Evolutionary conservation across 108 stramenopile species (phyloP).

Genomic region (Skeletonema potamos): DNA sequence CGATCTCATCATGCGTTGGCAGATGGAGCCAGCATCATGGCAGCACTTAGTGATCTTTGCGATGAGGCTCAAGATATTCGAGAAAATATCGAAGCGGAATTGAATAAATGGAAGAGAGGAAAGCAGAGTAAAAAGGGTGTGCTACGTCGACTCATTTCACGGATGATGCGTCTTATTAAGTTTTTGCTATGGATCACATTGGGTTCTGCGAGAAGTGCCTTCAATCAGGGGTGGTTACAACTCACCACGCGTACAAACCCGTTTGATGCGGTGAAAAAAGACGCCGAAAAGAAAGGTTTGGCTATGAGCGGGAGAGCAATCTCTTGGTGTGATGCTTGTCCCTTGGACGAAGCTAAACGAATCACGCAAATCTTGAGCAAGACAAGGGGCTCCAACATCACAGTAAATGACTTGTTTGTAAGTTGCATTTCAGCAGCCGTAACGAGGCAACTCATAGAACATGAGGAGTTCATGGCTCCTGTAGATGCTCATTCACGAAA

Average conservation of each 20-base stretch:
- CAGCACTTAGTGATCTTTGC: conserved; percentile 68
- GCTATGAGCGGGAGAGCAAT: conserved; percentile 47
- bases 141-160: conserved; percentile 17
- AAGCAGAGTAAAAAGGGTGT: conserved; percentile 30
- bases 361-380: conserved; percentile 44
- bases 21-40: conserved; percentile 77
- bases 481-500: conserved; percentile 16
- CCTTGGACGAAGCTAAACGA: conserved; percentile 73
- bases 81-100: conserved; percentile 36
- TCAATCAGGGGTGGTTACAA: conserved; percentile 59
- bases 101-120: conserved; percentile 34
- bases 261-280: conserved; percentile 46
- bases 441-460: conserved; percentile 63
- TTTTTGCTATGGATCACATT: conserved; percentile 57
- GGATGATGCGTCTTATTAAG: conserved; percentile 43
- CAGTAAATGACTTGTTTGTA: conserved; percentile 86
- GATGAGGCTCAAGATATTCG: conserved; percentile 82
- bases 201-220: conserved; percentile 50
- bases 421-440: conserved; percentile 71
- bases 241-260: conserved; percentile 50
- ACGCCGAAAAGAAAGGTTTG: conserved; percentile 29
- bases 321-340: conserved; percentile 70
- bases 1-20: conserved; percentile 83
- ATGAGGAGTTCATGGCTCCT: conserved; percentile 26
- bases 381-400: conserved; percentile 42